Evolutionary conservation across 306 rosid genomes (phyloP).

Genomic region (Aeschynomene evenia): DNA sequence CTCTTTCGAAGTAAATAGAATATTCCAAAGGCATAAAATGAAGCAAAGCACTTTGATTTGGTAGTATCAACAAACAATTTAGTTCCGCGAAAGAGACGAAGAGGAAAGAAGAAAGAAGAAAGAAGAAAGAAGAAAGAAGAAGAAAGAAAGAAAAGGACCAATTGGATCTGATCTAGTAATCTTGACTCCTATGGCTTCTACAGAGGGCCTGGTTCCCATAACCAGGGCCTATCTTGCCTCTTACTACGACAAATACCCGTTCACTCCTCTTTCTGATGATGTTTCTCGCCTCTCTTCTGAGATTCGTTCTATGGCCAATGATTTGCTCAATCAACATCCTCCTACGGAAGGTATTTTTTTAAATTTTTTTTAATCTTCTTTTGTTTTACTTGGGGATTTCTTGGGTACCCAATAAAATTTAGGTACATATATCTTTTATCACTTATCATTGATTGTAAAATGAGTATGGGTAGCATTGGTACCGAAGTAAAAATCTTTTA

Average conservation of each 20-base stretch:
- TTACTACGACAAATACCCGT: slow-evolving; percentile 74
- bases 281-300: slow-evolving; percentile 67
- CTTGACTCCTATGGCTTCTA: slow-evolving; percentile 69
- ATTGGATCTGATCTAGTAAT: neutral
- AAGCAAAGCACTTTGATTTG: too few relatives aligned
- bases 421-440: too few relatives aligned
- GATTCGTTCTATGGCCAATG: slow-evolving; percentile 55
- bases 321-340: slow-evolving; percentile 47
- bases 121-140: too few relatives aligned
- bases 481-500: too few relatives aligned
- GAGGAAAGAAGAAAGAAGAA: too few relatives aligned
- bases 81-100: too few relatives aligned
- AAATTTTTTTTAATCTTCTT: too few relatives aligned
- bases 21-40: slow-evolving; percentile 13
- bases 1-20: neutral
- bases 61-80: too few relatives aligned
- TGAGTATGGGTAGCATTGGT: too few relatives aligned
- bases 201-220: slow-evolving; percentile 85
- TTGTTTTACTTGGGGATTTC: too few relatives aligned
- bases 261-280: slow-evolving; percentile 63
- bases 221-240: slow-evolving; percentile 75
- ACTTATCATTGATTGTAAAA: too few relatives aligned
- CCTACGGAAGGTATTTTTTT: slow-evolving; percentile 51
- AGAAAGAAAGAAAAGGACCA: neutral
- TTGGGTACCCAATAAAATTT: too few relatives aligned